Percentiles rank a stretch among this genome's conserved stretches.
These are phyloP conservation scores for Sanghuangporus baumii DNA, from an alignment of 1,284 basidiomycete genomes.

Conservation along the genomic window DNA sequence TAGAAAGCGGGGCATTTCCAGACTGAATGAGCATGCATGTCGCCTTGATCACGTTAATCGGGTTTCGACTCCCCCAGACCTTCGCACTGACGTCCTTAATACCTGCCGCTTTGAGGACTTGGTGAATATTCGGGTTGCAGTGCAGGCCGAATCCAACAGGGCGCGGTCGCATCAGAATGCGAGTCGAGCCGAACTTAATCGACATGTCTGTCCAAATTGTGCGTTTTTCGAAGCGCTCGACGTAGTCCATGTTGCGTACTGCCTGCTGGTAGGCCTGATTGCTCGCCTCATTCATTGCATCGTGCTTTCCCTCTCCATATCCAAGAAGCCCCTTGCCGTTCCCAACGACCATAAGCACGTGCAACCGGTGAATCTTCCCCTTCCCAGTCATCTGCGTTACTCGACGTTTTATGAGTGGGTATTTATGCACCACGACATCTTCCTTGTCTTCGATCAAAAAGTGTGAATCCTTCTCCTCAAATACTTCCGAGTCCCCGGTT, in stretches of 20 bases:
- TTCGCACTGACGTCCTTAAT: constrained; percentile 94
- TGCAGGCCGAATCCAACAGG: constrained; percentile 92
- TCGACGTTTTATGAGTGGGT: constrained; percentile 52
- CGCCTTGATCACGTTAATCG: constrained; percentile 56
- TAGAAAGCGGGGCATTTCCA: constrained; percentile 65
- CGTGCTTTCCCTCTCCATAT: constrained; percentile 82
- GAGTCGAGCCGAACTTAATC: constrained; percentile 83
- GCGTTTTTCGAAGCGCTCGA: constrained; percentile 83
- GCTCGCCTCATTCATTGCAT: constrained; percentile 52
- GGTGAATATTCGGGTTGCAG: constrained; percentile 86
- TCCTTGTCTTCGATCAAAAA: constrained; percentile 21
- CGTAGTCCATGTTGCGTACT: constrained; percentile 82
- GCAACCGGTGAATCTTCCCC: constrained; percentile 70
- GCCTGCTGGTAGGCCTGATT: constrained; percentile 70
- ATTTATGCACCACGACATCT: constrained; percentile 41
- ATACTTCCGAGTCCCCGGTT: constrained; percentile 10
- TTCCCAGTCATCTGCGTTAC: constrained; percentile 84
- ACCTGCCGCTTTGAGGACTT: constrained; percentile 86
- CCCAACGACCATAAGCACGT: constrained; percentile 75
- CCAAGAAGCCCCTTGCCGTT: constrained; percentile 88
- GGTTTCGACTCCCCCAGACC: constrained; percentile 89
- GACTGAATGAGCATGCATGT: constrained; percentile 62
- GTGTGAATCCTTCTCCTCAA: constrained; percentile 20
- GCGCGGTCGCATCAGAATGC: constrained; percentile 79
- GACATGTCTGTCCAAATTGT: constrained; percentile 89